Evolutionary conservation across 176 grass and related monocot species (phyloP), one percentile per base, ranked within the genome.

Genomic region (Juncus inflexus): DNA sequence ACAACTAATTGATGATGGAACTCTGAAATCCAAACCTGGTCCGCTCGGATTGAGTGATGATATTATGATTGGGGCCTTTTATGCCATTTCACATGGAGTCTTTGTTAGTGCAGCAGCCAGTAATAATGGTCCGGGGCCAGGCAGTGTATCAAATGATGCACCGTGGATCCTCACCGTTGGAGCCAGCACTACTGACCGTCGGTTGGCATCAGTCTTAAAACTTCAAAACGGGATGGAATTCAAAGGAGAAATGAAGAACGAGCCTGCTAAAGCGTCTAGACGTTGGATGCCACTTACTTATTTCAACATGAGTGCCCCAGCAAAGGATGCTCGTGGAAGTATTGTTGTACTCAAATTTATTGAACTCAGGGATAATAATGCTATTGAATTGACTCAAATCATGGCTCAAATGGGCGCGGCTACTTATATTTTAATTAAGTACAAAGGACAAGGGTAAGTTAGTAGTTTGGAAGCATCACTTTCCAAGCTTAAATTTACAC

Each of bases 131-230:
- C 87, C 87, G 7, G 11, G 3, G 14, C 47, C 9, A 12, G 75
- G 64, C 2, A 78, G 80, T 4, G 65, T 91, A 1, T 28, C 69
- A 37, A 91, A 91, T 35, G 88, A 91, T 70, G 88, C 88, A n/a
- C 88, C 88, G 2, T 91, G 88, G 88, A 47, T 91, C 37, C 80
- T 91, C 66, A 91, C 88, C 7, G 81, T 81, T 37, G 87, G 74
- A 7, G 87, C 87, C 0, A 78, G 77, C 55, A 87, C 83, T 0
- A 91, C 79, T 6, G 87, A 87, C 63, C 62, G 87, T 53, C 56
- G 40, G 16, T 77, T 80, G 65, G 35, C 72, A 52, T 67, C 63
- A 9, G 63, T 61, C 7, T 55, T 91, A 12, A 79, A 61, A 67
- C 80, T 91, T 0, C 80, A 78, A 6, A 76, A 66, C 0, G 84